phyloP scores from a whole-genome alignment of 1,284 basidiomycete species.

The Ustilago cynodontis region DNA sequence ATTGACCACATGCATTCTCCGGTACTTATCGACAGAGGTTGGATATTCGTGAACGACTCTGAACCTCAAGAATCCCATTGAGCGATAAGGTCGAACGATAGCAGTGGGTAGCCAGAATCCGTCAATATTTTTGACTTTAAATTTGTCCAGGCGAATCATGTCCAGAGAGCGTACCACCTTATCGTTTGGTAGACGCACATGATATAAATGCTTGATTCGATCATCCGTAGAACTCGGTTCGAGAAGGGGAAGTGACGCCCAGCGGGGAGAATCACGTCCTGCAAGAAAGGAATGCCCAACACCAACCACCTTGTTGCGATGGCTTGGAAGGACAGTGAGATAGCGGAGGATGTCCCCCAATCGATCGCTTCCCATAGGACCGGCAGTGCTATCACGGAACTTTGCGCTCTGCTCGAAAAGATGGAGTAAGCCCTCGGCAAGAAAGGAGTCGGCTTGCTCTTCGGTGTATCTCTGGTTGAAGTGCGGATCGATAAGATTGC shows the following conservation, averaged over 20 bases:
- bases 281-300: neutral
- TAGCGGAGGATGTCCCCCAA: neutral
- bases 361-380: neutral
- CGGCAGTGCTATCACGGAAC: neutral
- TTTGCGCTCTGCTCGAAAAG: neutral
- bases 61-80: neutral
- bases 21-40: neutral
- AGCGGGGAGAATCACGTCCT: neutral
- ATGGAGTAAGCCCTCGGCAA: neutral
- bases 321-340: neutral
- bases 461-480: neutral
- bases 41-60: conserved; percentile 14
- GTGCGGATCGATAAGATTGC: neutral
- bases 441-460: neutral
- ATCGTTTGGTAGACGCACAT: neutral
- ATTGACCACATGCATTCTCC: neutral
- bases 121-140: neutral
- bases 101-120: conserved; percentile 14
- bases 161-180: neutral
- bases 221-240: neutral
- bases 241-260: neutral
- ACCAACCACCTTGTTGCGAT: neutral
- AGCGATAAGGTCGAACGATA: neutral
- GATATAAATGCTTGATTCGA: neutral
- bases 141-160: neutral